phyloP scores from a whole-genome alignment of 805 yeast genomes.

The Candida broadrunensis region DNA sequence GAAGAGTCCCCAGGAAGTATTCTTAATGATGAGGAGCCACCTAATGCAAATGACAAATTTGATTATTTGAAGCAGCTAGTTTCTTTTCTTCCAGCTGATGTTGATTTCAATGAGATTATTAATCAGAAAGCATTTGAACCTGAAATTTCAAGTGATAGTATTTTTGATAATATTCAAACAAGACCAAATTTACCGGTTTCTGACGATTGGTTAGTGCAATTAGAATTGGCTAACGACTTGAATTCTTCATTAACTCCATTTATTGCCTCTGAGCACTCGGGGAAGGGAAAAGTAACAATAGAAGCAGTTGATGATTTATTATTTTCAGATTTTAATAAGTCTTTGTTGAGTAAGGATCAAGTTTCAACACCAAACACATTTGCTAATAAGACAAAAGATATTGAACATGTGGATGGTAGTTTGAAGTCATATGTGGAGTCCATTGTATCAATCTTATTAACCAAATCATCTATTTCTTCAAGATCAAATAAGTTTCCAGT shows the following conservation, averaged over 20 bases:
- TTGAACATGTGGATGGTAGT: slow-evolving; percentile 3
- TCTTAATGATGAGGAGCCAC: slow-evolving; percentile 7
- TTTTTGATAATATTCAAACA: slow-evolving; percentile 33
- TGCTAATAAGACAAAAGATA: slow-evolving; percentile 4
- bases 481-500: slow-evolving; percentile 28
- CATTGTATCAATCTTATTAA: slow-evolving; percentile 11
- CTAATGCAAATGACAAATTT: slow-evolving; percentile 15
- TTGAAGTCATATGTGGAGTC: neutral
- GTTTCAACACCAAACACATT: slow-evolving; percentile 17
- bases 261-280: slow-evolving; percentile 4
- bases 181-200: slow-evolving; percentile 49
- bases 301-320: slow-evolving; percentile 46
- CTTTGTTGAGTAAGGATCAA: slow-evolving; percentile 13
- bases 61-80: slow-evolving; percentile 35
- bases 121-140: slow-evolving; percentile 74
- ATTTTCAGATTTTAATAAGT: slow-evolving; percentile 43
- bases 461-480: slow-evolving; percentile 15
- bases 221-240: slow-evolving; percentile 49
- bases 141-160: slow-evolving; percentile 40
- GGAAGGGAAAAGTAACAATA: slow-evolving; percentile 18
- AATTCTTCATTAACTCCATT: slow-evolving; percentile 39
- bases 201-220: slow-evolving; percentile 63
- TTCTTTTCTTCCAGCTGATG: slow-evolving; percentile 27
- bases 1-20: slow-evolving; percentile 10
- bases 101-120: slow-evolving; percentile 38